Conservation (phyloP, 116 monocot species). For the Dioscorea cayenensis region DNA sequence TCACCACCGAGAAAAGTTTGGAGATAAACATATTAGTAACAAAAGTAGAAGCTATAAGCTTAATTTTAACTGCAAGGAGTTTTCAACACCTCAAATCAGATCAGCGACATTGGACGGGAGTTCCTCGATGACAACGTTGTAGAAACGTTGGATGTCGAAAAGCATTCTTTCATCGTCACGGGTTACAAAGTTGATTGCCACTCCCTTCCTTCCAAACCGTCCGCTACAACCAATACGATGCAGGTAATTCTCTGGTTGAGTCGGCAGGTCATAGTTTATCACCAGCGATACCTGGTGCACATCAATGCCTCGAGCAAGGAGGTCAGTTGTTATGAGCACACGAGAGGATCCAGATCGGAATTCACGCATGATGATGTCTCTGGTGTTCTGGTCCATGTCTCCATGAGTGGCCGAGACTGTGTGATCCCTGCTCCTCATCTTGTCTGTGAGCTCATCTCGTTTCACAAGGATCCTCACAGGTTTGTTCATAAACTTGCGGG, state of each 20-base stretch:
- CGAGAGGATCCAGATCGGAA: constrained; percentile 42
- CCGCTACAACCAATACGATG: constrained; percentile 49
- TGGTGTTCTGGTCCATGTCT: constrained; percentile 39
- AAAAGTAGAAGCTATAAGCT: no score
- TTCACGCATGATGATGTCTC: constrained; percentile 51
- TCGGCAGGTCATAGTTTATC: constrained; percentile 47
- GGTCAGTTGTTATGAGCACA: constrained; percentile 44
- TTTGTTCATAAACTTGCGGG: constrained; percentile 34
- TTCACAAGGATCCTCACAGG: constrained; percentile 46
- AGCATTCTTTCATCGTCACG: constrained; percentile 41
- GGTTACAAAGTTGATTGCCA: constrained; percentile 45
- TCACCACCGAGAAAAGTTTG: no score
- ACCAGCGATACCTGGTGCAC: constrained; percentile 47
- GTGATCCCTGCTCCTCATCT: constrained; percentile 45
- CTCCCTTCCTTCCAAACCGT: constrained; percentile 45
- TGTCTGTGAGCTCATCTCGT: constrained; percentile 42
- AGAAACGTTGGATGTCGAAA: constrained; percentile 31
- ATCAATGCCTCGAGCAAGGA: constrained; percentile 50
- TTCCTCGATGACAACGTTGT: constrained; percentile 34
- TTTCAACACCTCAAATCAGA: background rate
- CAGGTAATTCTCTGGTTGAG: constrained; percentile 51
- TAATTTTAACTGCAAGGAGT: background rate
- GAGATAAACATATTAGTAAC: no score
- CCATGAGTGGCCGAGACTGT: constrained; percentile 45
- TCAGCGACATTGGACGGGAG: constrained; percentile 20